A percentile compares a stretch with the other conserved stretches of the same genome.
phyloP scores from a whole-genome alignment of 371 early-diverging fungal species.

The Quaeritorhiza haematococci region DNA sequence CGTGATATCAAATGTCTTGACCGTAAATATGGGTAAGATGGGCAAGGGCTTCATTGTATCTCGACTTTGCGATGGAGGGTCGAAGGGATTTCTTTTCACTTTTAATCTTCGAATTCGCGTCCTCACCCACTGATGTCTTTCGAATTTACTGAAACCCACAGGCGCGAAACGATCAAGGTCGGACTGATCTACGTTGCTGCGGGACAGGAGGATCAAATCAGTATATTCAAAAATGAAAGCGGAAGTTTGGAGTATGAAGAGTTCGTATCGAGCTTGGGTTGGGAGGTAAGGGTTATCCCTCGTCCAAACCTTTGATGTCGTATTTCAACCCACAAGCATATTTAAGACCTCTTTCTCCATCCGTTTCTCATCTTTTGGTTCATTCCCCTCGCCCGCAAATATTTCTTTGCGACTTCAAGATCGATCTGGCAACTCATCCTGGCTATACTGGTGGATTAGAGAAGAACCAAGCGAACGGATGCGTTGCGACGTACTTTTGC shows the following conservation, averaged over 20 bases:
- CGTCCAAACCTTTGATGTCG: neutral
- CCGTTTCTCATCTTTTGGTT: no score
- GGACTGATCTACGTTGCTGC: slow-evolving; percentile 87
- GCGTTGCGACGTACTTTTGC: slow-evolving; percentile 74
- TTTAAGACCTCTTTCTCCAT: no score
- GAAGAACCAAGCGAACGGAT: slow-evolving; percentile 71
- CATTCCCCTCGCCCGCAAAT: no score
- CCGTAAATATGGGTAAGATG: slow-evolving; percentile 63
- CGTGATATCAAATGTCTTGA: slow-evolving; percentile 75
- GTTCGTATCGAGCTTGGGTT: slow-evolving; percentile 80
- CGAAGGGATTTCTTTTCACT: no score
- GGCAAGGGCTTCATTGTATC: no score
- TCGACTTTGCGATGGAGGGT: no score
- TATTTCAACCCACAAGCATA: neutral
- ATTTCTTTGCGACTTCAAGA: slow-evolving; percentile 42
- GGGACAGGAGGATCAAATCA: slow-evolving; percentile 82
- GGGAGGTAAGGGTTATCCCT: slow-evolving; percentile 29
- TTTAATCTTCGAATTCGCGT: neutral
- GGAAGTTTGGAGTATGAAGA: slow-evolving; percentile 65
- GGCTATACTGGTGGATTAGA: slow-evolving; percentile 90
- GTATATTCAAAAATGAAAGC: slow-evolving; percentile 70
- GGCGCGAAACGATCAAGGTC: slow-evolving; percentile 80
- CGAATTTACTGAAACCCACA: slow-evolving; percentile 3
- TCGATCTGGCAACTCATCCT: slow-evolving; percentile 75
- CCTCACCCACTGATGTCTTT: neutral